Evolutionary conservation across 371 early-diverging fungal species (phyloP).

Genomic region (Basidiobolus meristosporus): DNA sequence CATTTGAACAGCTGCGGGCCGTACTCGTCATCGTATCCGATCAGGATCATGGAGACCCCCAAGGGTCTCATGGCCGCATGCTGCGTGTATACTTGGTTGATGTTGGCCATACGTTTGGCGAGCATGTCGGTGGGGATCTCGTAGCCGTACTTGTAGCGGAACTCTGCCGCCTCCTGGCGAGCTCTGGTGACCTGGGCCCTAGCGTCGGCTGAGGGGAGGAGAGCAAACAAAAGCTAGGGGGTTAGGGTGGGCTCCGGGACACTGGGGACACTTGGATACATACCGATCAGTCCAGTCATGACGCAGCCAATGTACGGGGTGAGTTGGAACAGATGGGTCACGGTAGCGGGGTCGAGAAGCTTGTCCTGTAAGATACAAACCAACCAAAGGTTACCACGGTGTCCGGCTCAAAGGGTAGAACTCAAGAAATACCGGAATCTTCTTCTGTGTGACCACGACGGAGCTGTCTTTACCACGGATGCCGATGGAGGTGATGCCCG

Average conservation of each 20-base stretch:
- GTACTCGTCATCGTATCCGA: conserved; percentile 86
- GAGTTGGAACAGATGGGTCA: conserved; percentile 81
- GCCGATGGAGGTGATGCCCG: conserved; percentile 87
- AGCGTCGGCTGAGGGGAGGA: conserved; percentile 55
- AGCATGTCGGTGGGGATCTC: conserved; percentile 92
- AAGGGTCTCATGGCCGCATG: conserved; percentile 96
- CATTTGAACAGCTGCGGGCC: conserved; percentile 94
- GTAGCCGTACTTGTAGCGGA: conserved; percentile 94
- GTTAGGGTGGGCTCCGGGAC: background rate
- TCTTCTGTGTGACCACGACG: conserved; percentile 89
- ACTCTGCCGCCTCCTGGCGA: conserved; percentile 92
- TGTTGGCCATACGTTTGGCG: conserved; percentile 91
- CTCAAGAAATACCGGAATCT: conserved; percentile 68
- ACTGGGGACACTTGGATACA: no score
- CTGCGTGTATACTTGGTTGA: conserved; percentile 97
- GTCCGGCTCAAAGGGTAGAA: background rate
- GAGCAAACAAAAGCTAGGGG: background rate
- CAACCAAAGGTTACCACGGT: background rate
- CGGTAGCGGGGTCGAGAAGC: conserved; percentile 82
- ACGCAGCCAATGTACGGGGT: conserved; percentile 94
- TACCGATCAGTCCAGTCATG: conserved; percentile 87
- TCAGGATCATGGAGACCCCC: conserved; percentile 94
- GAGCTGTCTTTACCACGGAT: conserved; percentile 85
- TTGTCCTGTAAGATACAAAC: conserved; percentile 50
- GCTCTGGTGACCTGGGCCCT: conserved; percentile 83